A percentile compares a stretch with the other conserved stretches of the same genome.
Evolutionary conservation across 2,329 filamentous ascomycete species (phyloP).

Genomic region (Aureobasidium vineae): DNA sequence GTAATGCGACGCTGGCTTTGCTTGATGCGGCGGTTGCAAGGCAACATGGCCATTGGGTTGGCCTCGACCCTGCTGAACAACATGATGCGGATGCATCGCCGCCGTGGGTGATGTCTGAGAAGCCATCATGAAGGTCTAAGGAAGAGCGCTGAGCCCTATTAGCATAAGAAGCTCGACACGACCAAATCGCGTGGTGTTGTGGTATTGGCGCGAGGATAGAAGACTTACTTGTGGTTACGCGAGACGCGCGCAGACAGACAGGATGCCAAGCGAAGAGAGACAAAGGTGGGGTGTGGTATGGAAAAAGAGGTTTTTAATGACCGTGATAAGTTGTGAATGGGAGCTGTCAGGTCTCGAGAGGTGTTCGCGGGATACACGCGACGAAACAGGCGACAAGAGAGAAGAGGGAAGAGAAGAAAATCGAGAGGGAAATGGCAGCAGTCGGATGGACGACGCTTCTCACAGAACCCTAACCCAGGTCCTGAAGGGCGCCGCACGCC

Average conservation of each 20-base stretch:
- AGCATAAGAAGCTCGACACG: not conserved
- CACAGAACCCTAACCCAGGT: constrained; percentile 24
- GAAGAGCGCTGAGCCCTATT: not conserved
- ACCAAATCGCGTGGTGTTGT: not conserved
- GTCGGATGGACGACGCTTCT: constrained; percentile 13
- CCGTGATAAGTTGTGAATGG: not conserved
- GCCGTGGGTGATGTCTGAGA: constrained; percentile 74
- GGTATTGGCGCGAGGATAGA: constrained; percentile 15
- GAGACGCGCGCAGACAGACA: constrained; percentile 24
- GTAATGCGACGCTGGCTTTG: constrained; percentile 67
- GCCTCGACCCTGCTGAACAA: constrained; percentile 61
- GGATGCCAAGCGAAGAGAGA: constrained; percentile 24
- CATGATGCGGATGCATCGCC: constrained; percentile 65
- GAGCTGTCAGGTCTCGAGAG: constrained; percentile 4
- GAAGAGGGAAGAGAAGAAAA: constrained; percentile 25
- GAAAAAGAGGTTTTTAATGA: not conserved
- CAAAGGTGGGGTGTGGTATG: constrained; percentile 12
- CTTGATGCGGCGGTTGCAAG: constrained; percentile 48
- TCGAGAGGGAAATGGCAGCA: constrained; percentile 25
- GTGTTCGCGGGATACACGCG: constrained; percentile 18
- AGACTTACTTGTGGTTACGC: constrained; percentile 14
- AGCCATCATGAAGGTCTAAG: constrained; percentile 33
- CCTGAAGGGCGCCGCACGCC: constrained; percentile 11
- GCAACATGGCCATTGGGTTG: constrained; percentile 50
- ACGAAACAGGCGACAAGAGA: constrained; percentile 23